Conservation (phyloP, 352 stramenopile species). For the Hyaloperonospora brassicae region DNA sequence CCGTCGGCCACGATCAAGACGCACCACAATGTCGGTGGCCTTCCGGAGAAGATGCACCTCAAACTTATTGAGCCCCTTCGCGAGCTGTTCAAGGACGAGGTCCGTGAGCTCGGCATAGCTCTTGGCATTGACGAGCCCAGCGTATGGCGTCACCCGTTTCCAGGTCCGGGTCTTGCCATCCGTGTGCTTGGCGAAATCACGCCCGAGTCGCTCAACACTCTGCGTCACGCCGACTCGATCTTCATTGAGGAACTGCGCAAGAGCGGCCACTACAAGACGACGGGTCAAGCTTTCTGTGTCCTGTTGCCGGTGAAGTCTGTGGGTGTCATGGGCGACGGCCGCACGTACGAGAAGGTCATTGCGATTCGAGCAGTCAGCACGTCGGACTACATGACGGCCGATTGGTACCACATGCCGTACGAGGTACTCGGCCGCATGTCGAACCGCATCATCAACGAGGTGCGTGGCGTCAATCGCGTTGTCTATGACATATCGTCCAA, state of each 20-base stretch:
- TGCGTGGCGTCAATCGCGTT: conserved; percentile 97
- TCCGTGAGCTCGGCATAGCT: conserved; percentile 94
- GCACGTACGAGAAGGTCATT: conserved; percentile 95
- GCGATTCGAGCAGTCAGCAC: conserved; percentile 96
- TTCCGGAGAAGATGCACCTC: conserved; percentile 96
- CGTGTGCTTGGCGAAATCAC: conserved; percentile 96
- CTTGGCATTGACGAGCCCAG: conserved; percentile 96
- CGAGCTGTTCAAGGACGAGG: conserved; percentile 99
- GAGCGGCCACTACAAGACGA: conserved; percentile 96
- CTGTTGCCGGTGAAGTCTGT: conserved; percentile 96
- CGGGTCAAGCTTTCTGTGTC: conserved; percentile 97
- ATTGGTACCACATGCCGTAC: conserved; percentile 99
- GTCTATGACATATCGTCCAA: conserved; percentile 99
- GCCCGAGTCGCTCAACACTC: conserved; percentile 89
- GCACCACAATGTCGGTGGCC: conserved; percentile 98
- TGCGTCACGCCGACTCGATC: conserved; percentile 97
- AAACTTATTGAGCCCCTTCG: conserved; percentile 98
- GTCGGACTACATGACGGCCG: conserved; percentile 99
- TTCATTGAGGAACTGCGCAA: conserved; percentile 96
- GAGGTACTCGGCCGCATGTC: conserved; percentile 95
- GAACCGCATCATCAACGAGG: conserved; percentile 98
- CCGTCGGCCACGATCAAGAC: conserved; percentile 99
- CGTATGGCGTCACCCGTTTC: conserved; percentile 99
- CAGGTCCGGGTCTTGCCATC: conserved; percentile 97
- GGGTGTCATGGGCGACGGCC: conserved; percentile 97